A percentile compares a stretch with the other conserved stretches of the same genome.
phyloP scores from a whole-genome alignment of 2,329 filamentous ascomycete genomes.

The Beauveria sp. region DNA sequence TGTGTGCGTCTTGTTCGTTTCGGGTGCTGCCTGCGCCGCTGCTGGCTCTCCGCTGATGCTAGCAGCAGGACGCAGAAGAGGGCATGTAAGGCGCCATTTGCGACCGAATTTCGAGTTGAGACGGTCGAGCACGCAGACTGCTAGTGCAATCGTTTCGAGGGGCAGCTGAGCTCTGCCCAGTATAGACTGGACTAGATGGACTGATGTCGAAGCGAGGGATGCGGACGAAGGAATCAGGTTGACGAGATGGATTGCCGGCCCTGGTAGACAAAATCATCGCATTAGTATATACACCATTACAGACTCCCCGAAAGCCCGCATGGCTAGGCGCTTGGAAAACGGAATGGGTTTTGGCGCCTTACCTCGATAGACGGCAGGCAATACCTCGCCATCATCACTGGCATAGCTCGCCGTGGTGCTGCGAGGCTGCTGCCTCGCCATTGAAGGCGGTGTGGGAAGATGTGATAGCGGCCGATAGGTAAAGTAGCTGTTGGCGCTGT shows the following conservation, averaged over 20 bases:
- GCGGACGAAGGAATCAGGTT: slow-evolving; percentile 58
- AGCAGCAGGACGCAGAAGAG: slow-evolving; percentile 28
- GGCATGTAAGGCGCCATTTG: slow-evolving; percentile 53
- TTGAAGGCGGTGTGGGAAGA: slow-evolving; percentile 58
- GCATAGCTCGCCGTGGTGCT: slow-evolving; percentile 17
- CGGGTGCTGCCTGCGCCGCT: neutral
- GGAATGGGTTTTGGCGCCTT: slow-evolving; percentile 12
- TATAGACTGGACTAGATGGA: slow-evolving; percentile 52
- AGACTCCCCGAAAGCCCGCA: too few species aligned
- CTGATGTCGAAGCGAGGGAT: slow-evolving; percentile 51
- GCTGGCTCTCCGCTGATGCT: neutral
- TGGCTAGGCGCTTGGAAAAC: too few species aligned
- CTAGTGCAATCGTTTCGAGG: slow-evolving; percentile 55
- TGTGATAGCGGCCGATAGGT: slow-evolving; percentile 62
- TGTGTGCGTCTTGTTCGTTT: slow-evolving; percentile 15
- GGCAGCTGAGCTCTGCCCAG: slow-evolving; percentile 50
- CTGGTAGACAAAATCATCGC: slow-evolving; percentile 27
- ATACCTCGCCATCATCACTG: slow-evolving; percentile 38
- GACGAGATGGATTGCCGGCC: slow-evolving; percentile 57
- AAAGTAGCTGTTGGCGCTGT: slow-evolving; percentile 45
- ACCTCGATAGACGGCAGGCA: slow-evolving; percentile 30
- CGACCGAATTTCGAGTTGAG: slow-evolving; percentile 55
- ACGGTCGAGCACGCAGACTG: slow-evolving; percentile 59
- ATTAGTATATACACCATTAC: neutral
- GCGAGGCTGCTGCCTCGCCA: slow-evolving; percentile 37